These are phyloP conservation scores for Mucor piriformis DNA, from an alignment of 371 early-diverging fungal genomes.

Conservation along the genomic window DNA sequence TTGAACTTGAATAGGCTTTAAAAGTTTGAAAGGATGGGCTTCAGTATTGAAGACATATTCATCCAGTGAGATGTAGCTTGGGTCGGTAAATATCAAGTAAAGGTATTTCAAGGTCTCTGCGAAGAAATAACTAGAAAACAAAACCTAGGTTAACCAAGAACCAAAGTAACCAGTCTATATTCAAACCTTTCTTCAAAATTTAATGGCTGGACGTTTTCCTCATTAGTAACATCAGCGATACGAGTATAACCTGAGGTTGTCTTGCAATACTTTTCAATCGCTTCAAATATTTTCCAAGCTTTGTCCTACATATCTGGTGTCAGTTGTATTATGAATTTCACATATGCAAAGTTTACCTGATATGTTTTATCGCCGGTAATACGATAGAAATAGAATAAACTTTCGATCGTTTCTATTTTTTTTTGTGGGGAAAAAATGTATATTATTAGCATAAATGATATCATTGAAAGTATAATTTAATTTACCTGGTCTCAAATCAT, in stretches of 20 bases:
- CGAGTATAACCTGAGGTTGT: conserved; percentile 66
- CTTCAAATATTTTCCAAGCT: conserved; percentile 70
- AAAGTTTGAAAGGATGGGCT: conserved; percentile 70
- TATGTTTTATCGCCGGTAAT: conserved; percentile 72
- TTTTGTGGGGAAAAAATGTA: conserved; percentile 5
- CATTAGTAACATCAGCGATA: conserved; percentile 54
- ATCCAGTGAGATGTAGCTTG: conserved; percentile 66
- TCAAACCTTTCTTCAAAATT: conserved; percentile 51
- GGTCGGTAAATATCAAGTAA: conserved; percentile 79
- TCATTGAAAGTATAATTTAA: not conserved
- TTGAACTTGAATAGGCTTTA: conserved; percentile 34
- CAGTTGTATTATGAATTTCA: not conserved
- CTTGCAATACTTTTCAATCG: conserved; percentile 69
- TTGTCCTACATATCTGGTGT: conserved; percentile 43
- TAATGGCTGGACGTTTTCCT: conserved; percentile 20
- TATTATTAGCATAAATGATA: not conserved
- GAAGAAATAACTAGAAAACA: conserved; percentile 77
- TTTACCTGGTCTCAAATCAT: conserved; percentile 56
- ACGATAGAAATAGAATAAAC: conserved; percentile 74
- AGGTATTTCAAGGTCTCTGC: conserved; percentile 94
- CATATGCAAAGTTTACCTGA: conserved; percentile 34
- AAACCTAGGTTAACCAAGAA: too few species aligned
- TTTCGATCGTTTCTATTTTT: conserved; percentile 72
- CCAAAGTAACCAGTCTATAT: conserved; percentile 7
- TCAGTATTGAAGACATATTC: conserved; percentile 78